Evolutionary conservation across 768 basidiomycete species (phyloP).

Genomic region (Dentipellis fragilis): DNA sequence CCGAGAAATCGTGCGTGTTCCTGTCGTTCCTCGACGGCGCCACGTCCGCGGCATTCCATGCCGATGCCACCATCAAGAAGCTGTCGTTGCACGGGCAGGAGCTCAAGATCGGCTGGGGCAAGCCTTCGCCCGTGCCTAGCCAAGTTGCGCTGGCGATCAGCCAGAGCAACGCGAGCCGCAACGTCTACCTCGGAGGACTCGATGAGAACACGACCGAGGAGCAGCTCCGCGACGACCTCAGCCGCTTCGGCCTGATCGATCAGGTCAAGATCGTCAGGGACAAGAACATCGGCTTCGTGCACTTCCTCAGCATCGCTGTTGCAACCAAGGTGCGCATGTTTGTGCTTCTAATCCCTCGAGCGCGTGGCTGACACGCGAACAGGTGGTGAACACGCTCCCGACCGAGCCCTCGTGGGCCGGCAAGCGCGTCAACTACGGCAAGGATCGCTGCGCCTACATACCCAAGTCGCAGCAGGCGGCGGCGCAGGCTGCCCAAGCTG

Average conservation of each 20-base stretch:
- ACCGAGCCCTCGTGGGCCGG: constrained; percentile 91
- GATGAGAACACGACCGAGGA: constrained; percentile 89
- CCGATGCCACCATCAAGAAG: constrained; percentile 94
- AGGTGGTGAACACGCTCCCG: constrained; percentile 92
- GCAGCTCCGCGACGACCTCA: constrained; percentile 82
- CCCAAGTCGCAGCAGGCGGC: constrained; percentile 92
- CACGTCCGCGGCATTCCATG: constrained; percentile 94
- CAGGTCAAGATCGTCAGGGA: constrained; percentile 99
- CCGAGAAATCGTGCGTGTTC: constrained; percentile 97
- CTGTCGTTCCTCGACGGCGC: constrained; percentile 92
- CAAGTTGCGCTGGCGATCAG: constrained; percentile 82
- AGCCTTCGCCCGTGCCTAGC: constrained; percentile 80
- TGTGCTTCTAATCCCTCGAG: background rate
- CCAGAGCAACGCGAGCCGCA: constrained; percentile 88
- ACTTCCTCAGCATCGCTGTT: constrained; percentile 90
- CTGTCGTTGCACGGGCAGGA: constrained; percentile 89
- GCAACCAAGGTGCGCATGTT: constrained; percentile 71
- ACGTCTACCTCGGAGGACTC: constrained; percentile 92
- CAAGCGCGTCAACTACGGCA: constrained; percentile 96
- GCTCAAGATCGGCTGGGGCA: constrained; percentile 98
- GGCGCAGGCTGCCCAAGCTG: constrained; percentile 77
- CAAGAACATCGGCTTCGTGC: constrained; percentile 98
- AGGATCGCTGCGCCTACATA: constrained; percentile 96
- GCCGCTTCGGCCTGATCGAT: constrained; percentile 91
- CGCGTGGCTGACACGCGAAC: background rate